Conservation (phyloP, 1,284 basidiomycete genomes). For the Ceratobasidium sp. region DNA sequence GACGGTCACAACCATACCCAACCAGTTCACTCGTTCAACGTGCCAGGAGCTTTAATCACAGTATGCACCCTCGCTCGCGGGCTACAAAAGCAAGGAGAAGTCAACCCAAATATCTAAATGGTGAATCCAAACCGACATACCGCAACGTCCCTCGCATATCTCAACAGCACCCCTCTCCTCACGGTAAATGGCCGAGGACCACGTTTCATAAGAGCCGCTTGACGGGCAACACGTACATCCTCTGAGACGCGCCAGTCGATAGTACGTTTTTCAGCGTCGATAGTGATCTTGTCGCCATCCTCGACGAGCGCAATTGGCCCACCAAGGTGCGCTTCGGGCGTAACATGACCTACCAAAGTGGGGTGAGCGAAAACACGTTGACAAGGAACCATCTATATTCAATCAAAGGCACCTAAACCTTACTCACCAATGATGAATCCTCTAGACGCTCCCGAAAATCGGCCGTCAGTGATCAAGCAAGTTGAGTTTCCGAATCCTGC, state of each 20-base stretch:
- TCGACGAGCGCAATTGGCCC: conserved; percentile 95
- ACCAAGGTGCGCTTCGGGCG: conserved; percentile 91
- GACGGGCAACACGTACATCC: conserved; percentile 77
- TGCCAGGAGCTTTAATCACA: conserved; percentile 61
- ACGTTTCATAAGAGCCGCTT: conserved; percentile 75
- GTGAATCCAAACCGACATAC: conserved; percentile 60
- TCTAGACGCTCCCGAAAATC: conserved; percentile 86
- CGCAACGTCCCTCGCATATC: conserved; percentile 83
- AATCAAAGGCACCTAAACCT: not conserved
- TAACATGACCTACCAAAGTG: conserved; percentile 75
- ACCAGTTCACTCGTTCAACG: not conserved
- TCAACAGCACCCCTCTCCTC: conserved; percentile 73
- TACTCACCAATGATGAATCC: conserved; percentile 70
- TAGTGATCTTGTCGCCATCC: conserved; percentile 89
- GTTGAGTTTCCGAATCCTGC: conserved; percentile 92
- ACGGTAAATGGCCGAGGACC: conserved; percentile 74
- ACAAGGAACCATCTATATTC: not conserved
- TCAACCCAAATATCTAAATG: conserved; percentile 14
- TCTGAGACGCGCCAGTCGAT: conserved; percentile 87
- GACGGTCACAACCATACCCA: not conserved
- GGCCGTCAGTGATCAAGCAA: conserved; percentile 94
- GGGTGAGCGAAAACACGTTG: not conserved
- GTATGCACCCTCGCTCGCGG: conserved; percentile 80
- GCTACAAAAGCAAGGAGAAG: conserved; percentile 59
- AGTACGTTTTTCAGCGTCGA: conserved; percentile 81